Evolutionary conservation across 2,329 filamentous ascomycete genomes (phyloP).

Genomic region (Herpotrichia juniperi): DNA sequence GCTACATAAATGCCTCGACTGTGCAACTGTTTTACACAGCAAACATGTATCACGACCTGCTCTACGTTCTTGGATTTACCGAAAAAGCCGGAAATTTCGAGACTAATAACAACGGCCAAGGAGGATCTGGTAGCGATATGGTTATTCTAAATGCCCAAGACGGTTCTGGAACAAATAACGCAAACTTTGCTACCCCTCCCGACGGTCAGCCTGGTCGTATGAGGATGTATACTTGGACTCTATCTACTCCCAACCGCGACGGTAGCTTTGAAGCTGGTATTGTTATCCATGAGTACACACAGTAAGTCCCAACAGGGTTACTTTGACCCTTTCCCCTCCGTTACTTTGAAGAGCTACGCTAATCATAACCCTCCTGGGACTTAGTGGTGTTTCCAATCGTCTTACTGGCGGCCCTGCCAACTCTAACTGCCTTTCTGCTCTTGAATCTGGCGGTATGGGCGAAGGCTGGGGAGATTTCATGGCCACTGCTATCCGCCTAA

Average conservation of each 20-base stretch:
- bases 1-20: conserved; percentile 61
- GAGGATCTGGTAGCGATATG: conserved; percentile 57
- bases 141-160: conserved; percentile 63
- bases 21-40: conserved; percentile 67
- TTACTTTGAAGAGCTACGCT: not conserved
- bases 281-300: conserved; percentile 59
- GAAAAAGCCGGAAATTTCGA: conserved; percentile 65
- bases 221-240: conserved; percentile 59
- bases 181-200: conserved; percentile 60
- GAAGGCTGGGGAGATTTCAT: conserved; percentile 66
- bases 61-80: conserved; percentile 62
- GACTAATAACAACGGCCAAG: conserved; percentile 58
- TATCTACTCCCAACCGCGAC: conserved; percentile 52
- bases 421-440: conserved; percentile 53
- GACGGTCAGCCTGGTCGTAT: conserved; percentile 61
- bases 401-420: conserved; percentile 65
- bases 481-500: conserved; percentile 58
- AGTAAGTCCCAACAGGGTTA: conserved; percentile 11
- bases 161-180: conserved; percentile 61
- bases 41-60: conserved; percentile 65
- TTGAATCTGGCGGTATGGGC: conserved; percentile 63
- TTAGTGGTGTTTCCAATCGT: conserved; percentile 57
- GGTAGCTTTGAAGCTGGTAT: conserved; percentile 65
- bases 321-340: not conserved
- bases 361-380: not conserved